Conservation (phyloP, 2,329 filamentous ascomycete genomes). For the Diplodia seriata region DNA sequence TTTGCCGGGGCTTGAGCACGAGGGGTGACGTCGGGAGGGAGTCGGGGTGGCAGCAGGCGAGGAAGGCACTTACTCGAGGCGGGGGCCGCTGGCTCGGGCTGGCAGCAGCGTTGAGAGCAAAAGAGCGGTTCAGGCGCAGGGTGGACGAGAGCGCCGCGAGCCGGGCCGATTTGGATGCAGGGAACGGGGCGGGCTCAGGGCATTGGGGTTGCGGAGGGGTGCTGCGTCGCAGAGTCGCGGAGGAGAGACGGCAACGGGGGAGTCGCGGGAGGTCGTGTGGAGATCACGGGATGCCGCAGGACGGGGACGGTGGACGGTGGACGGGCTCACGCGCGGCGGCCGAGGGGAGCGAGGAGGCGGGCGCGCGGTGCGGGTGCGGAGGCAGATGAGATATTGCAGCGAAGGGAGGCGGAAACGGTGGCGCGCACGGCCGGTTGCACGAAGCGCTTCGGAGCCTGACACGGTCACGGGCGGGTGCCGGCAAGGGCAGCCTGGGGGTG, state of each 20-base stretch:
- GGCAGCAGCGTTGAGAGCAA: neutral
- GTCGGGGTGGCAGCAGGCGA: neutral
- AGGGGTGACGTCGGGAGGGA: conserved; percentile 17
- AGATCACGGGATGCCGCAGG: conserved; percentile 13
- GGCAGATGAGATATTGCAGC: conserved; percentile 23
- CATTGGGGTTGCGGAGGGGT: conserved; percentile 22
- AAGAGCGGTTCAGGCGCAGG: conserved; percentile 26
- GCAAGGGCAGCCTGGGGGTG: conserved; percentile 21
- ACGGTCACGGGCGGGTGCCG: conserved; percentile 31
- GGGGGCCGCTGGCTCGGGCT: conserved; percentile 10
- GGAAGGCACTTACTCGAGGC: conserved; percentile 24
- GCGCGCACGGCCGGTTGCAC: conserved; percentile 31
- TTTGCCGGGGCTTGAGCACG: neutral
- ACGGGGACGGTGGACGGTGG: neutral
- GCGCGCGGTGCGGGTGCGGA: conserved; percentile 19
- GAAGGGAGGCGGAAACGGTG: conserved; percentile 33
- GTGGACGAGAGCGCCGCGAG: conserved; percentile 9
- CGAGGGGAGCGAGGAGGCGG: conserved; percentile 13
- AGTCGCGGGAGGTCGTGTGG: conserved; percentile 35
- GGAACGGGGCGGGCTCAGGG: conserved; percentile 28
- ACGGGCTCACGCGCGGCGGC: conserved; percentile 3
- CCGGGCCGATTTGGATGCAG: conserved; percentile 28
- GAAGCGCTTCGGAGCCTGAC: conserved; percentile 30
- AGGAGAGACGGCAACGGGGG: conserved; percentile 33
- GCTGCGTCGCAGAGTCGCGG: conserved; percentile 10